Base-by-base conservation (phyloP, 2,329 filamentous ascomycete genomes). In the Fusarium nodosum region DNA sequence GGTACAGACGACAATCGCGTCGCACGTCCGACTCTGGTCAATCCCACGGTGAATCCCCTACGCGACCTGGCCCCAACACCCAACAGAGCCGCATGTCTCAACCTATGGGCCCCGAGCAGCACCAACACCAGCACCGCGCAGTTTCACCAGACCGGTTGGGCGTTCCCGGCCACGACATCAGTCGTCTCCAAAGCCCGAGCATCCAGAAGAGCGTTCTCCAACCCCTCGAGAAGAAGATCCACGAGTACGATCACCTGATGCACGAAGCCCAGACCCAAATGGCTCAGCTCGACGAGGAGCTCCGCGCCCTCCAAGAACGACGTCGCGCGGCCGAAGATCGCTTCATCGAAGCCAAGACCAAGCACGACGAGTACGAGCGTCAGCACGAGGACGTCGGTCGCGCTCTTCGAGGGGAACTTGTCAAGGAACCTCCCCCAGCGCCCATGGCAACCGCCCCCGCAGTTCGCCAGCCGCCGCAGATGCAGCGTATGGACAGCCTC, bases 131-230 rank as follows among this genome's bases (percentile, higher is more conserved):
- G 59, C 64, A 60, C 22, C 69, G 68, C 3, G 64, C 56, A 2
- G 50, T 62, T 13, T 72, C 73, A 7, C 72, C 66, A 3, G 59
- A 67, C 5, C 61, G 62, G 33, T 61, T 65, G 26, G 60, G 61
- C 36, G 52, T 69, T 7, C 68, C 69, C 7, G 71, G 72, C 39
- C 60, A 58, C 22, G 56, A 71, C 45, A 81, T 84, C 74, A 77
- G 77, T 66, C 81, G 82, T n/a, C 76, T 84, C 59, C 79, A 82
- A 66, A 82, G 80, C 62, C 82, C 82, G 20, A 81, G 78, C 72
- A 79, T 84, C 51, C 72, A 78, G 54, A 77, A 81, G 64, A 81
- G 76, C 68, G 82, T 84, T 59, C 79, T 84, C 34, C 79, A 81
- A 63, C 82, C 82, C 7, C 80, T 84, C 1, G 80, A 82, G 62